A percentile compares a stretch with the other conserved stretches of the same genome.
Evolutionary conservation across 371 early-diverging fungal species (phyloP).

Genomic region (Mucor velutinosus): DNA sequence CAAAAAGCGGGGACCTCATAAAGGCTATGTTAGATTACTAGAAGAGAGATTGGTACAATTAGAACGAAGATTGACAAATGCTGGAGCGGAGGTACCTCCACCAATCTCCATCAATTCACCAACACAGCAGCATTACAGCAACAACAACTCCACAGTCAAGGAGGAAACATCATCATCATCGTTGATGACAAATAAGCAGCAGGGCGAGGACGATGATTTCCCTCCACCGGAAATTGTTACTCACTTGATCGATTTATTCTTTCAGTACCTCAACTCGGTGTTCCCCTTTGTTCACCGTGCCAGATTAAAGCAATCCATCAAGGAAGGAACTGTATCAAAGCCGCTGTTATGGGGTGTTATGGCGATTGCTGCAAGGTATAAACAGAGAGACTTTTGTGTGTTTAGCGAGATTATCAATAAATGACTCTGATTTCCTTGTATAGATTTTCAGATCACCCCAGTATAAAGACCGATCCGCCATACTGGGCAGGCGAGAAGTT

Average conservation of each 20-base stretch:
- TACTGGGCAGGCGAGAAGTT: conserved; percentile 50
- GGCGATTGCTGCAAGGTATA: conserved; percentile 51
- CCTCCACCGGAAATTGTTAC: conserved; percentile 54
- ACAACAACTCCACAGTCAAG: not conserved
- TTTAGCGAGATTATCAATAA: not conserved
- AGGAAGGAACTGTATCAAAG: conserved; percentile 38
- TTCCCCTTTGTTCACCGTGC: conserved; percentile 59
- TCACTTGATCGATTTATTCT: conserved; percentile 62
- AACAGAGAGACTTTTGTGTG: not conserved
- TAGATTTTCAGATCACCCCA: conserved; percentile 50
- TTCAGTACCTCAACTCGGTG: conserved; percentile 56
- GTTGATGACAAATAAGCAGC: not conserved
- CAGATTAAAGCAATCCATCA: conserved; percentile 33
- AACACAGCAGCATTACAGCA: not conserved
- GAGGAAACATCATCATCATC: not conserved
- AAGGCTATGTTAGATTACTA: conserved; percentile 75
- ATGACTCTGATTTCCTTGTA: not conserved
- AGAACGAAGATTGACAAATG: conserved; percentile 56
- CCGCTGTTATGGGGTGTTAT: conserved; percentile 49
- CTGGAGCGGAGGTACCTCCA: conserved; percentile 14
- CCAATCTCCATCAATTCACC: conserved; percentile 3
- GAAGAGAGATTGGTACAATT: conserved; percentile 71
- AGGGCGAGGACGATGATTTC: conserved; percentile 23
- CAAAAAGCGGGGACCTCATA: conserved; percentile 81
- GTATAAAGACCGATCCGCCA: conserved; percentile 47